A percentile compares a stretch with the other conserved stretches of the same genome.
Conservation (phyloP, 2,329 filamentous ascomycete species). For the Trichoderma sp. region DNA sequence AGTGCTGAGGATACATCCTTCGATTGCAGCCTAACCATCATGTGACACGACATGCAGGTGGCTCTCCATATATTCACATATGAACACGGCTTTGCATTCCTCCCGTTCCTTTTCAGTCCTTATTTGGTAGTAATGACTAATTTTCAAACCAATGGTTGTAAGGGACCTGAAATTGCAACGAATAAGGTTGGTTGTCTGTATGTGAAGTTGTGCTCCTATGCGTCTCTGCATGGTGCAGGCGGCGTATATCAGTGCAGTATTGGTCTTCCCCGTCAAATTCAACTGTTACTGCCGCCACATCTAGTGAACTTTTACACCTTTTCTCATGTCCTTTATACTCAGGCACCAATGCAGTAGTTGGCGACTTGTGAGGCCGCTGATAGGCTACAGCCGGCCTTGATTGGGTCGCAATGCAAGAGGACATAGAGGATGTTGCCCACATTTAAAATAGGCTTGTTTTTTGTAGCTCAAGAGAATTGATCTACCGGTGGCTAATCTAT, state of each 20-base stretch:
- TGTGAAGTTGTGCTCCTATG: too few species aligned
- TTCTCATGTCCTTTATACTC: background rate
- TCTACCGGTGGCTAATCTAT: background rate
- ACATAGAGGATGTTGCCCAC: background rate
- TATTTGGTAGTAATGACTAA: background rate
- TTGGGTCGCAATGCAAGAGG: background rate
- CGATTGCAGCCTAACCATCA: background rate
- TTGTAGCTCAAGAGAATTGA: background rate
- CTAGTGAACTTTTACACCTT: too few species aligned
- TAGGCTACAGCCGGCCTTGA: background rate
- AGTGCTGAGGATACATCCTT: background rate
- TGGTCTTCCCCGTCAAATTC: too few species aligned
- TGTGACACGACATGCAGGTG: background rate
- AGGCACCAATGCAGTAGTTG: background rate
- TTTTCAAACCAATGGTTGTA: background rate
- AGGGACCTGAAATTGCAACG: too few species aligned
- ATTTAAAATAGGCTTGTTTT: background rate
- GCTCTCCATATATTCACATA: background rate
- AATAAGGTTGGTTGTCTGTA: too few species aligned
- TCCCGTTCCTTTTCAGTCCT: background rate
- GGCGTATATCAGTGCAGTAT: too few species aligned
- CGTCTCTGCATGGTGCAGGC: too few species aligned
- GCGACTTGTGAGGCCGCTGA: background rate
- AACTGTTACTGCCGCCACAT: too few species aligned
- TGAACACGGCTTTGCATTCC: background rate